Evolutionary conservation across 257 asterid species (phyloP), one percentile per base, ranked within the genome.

Genomic region (Craterostigma plantagineum): DNA sequence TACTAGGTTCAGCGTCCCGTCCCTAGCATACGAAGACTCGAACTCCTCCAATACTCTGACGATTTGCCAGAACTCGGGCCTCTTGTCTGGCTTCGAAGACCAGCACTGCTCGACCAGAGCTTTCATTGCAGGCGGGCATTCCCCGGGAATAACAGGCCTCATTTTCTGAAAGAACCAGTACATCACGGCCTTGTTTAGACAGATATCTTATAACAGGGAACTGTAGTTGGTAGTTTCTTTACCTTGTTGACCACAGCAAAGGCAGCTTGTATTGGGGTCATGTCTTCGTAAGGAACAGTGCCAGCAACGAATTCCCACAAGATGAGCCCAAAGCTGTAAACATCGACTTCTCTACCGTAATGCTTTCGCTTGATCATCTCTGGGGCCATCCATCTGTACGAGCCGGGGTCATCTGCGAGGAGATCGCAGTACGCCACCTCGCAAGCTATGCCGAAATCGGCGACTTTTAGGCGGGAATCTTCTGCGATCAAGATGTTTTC

Each of bases 11-110:
- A 77, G 60, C 37, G 78, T 71, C 51, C 94, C 87, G 27, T 74
- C 72, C 10, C 53, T 62, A 47, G 71, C 69, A 0, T 60, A 50
- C 1, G 91, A 73, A 41, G 69, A 47, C 53, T 71, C 73, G 3
- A 86, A 76, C 73, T 73, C 70, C 65, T 86, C 90, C 46, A 86
- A 51, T 7, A 76, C 79, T 71, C 73, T 74, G 60, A 81, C 90
- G 10, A 86, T 74, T 75, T 78, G 92, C 93, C 85, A 71, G 58
- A 86, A 86, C 50, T 81, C 97, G 0, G 93, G 97, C 54, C 94
- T 77, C 65, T 81, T 86, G 36, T 81, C 81, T 1, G 94, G 84
- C 15, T 78, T 74, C 59, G 51, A 41, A 13, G 79, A 63, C 96
- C 96, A 86, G 37, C 96, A 81, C 50, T 68, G 86, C 43, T 69